phyloP scores from a whole-genome alignment of 1,284 basidiomycete genomes.

The Malassezia pachydermatis region DNA sequence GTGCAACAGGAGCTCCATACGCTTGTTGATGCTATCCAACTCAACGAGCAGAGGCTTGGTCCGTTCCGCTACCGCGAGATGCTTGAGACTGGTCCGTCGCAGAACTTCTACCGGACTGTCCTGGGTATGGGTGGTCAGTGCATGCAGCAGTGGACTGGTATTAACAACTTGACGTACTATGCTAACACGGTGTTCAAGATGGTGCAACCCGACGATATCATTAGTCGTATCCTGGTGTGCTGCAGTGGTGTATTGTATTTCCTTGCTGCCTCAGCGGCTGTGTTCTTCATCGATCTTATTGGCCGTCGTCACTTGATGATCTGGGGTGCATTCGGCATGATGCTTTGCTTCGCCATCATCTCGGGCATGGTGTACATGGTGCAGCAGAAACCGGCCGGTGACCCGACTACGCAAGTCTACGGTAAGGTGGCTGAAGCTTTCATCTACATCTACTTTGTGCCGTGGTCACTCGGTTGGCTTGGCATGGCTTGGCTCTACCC shows the following conservation, averaged over 20 bases:
- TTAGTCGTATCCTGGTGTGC: conserved; percentile 60
- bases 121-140: conserved; percentile 58
- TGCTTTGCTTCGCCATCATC: conserved; percentile 57
- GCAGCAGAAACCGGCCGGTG: conserved; percentile 50
- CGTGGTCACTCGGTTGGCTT: conserved; percentile 58
- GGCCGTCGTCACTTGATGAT: conserved; percentile 63
- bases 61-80: conserved; percentile 53
- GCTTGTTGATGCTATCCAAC: conserved; percentile 36
- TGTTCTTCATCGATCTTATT: conserved; percentile 53
- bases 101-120: conserved; percentile 58
- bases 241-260: conserved; percentile 64
- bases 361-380: conserved; percentile 48
- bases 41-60: conserved; percentile 25
- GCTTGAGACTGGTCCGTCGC: conserved; percentile 54
- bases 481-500: conserved; percentile 57
- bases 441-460: conserved; percentile 61
- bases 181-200: conserved; percentile 39
- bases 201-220: conserved; percentile 53
- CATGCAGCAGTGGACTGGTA: conserved; percentile 62
- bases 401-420: neutral
- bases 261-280: conserved; percentile 56
- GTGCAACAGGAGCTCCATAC: conserved; percentile 52
- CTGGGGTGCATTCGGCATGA: conserved; percentile 60
- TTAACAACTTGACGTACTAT: conserved; percentile 61
- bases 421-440: conserved; percentile 54